Evolutionary conservation across 345 rosid genomes (phyloP), one percentile per base, ranked within the genome.

Genomic region (Salix udensis): DNA sequence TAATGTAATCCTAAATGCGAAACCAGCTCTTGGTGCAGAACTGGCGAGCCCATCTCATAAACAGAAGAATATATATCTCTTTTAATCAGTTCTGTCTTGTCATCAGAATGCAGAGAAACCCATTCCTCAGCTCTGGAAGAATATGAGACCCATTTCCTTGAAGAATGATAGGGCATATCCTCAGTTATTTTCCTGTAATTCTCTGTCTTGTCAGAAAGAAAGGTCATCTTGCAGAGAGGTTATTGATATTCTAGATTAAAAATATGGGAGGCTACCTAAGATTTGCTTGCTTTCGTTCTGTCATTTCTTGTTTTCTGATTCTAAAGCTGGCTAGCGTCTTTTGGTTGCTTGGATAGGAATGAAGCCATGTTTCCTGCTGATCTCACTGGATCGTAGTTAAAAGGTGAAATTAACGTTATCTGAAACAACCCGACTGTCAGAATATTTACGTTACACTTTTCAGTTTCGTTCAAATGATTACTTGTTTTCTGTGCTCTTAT

Each of bases 131-230:
- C 72, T 72, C 46, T 74, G 28, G 60, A 77, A 68, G 65, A 74
- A 53, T 39, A 67, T 37, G 72, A 74, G 69, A 70, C 82, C 89
- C 89, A 82, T 83, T 80, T 82, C 79, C 83, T 76, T 50, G 10
- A 53, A 84, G 75, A 84, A 83, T 84, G 85, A 76, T 72, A 77
- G 76, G 71, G 80, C 80, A 75, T 48, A 74, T 79, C 85, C 80
- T 65, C 70, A 68, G 78, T 55, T 62, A 21, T 24, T 65, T 16
- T 23, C 66, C 65, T 71, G 34, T n/a, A 44, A n/a, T 52, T 64
- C 53, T 9, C 55, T 69, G 65, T 71, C 46, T 44, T 80, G 80
- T 80, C 68, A 71, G 46, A 26, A 64, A 30, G 37, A 68, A 44
- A 31, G 68, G 53, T 44, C 48, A 60, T 34, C n/a, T 13, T 44